Conservation (phyloP, 768 basidiomycete genomes). For the Termitomyces sp. region DNA sequence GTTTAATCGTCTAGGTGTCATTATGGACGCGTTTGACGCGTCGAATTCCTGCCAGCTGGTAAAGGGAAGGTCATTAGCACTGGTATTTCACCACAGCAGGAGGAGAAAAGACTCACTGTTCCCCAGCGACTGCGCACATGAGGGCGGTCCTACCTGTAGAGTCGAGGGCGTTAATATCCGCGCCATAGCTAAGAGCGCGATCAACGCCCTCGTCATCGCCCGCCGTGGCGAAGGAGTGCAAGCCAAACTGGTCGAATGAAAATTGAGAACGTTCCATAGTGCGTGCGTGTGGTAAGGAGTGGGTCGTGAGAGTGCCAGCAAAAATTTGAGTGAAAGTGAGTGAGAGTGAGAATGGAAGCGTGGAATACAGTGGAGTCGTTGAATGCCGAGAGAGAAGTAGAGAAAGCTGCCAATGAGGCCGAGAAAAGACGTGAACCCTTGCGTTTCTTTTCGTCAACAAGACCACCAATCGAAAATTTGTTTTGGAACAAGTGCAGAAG, state of each 20-base stretch:
- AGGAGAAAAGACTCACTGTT: slow-evolving; percentile 45
- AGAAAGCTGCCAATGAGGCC: slow-evolving; percentile 7
- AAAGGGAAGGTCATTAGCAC: slow-evolving; percentile 1
- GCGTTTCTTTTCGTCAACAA: slow-evolving; percentile 3
- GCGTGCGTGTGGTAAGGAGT: slow-evolving; percentile 6
- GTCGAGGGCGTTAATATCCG: slow-evolving; percentile 67
- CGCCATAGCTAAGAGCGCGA: slow-evolving; percentile 50
- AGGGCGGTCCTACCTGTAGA: slow-evolving; percentile 55
- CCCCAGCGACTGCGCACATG: slow-evolving; percentile 68
- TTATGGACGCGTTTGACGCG: slow-evolving; percentile 67
- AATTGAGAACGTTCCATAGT: slow-evolving; percentile 22
- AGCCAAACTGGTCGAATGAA: slow-evolving; percentile 31
- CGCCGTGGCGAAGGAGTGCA: slow-evolving; percentile 51
- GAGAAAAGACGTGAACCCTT: slow-evolving; percentile 6
- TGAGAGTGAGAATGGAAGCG: slow-evolving; percentile 7
- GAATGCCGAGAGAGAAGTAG: slow-evolving; percentile 5
- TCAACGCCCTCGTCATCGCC: slow-evolving; percentile 53
- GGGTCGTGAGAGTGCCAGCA: slow-evolving; percentile 9
- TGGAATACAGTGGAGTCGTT: slow-evolving; percentile 6
- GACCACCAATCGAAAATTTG: not conserved
- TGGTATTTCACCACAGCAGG: slow-evolving; percentile 1
- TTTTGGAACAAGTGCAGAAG: slow-evolving; percentile 8
- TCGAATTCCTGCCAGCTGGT: slow-evolving; percentile 64
- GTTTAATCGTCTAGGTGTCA: slow-evolving; percentile 51
- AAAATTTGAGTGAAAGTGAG: slow-evolving; percentile 5